Base-by-base conservation (phyloP, 306 rosid species). In the Cicer chorassanicum region DNA sequence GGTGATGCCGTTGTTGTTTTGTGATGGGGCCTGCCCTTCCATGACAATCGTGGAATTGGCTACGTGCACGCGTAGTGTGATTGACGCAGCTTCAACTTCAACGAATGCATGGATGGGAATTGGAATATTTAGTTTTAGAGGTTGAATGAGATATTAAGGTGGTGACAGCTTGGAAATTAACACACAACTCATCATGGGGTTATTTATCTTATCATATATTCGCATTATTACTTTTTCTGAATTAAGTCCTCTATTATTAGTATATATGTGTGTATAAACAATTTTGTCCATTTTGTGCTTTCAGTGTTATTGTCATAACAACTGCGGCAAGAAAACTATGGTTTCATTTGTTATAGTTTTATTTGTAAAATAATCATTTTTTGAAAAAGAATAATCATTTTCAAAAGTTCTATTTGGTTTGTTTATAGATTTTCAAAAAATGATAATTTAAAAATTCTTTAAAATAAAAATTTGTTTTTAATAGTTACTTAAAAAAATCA, bases 1-100 rank as follows among this genome's bases (percentile, higher is more conserved):
- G 63, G 66, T 65, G 13, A 3, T 9, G 14, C 48, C 72, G 24
- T 19, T 53, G 12, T 40, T 1, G 8, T 55, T 19, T 0, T 14
- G 68, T 4, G 34, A 3, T 29, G 7, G 50, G 18, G 51, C 78
- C 72, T 42, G 89, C 82, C 85, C 83, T 84, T 85, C 92, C 95
- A 82, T 89, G 70, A 15, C 51, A 44, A 81, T 39, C 62, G 80
- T 54, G 45, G 70, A 79, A 62, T 8, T 53, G 14, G 29, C 57
- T 50, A 29, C 43, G 45, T 14, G 55, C 6, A 65, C 54, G 46
- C 7, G 56, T 1, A 13, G 15, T 16, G 76, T 19, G 75, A 46
- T 53, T 8, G 63, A 14, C 24, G 60, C 65, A 48, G 45, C 8
- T 69, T 68, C 54, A 48, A 64, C 43, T 66, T 74, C 7, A 40